These are phyloP conservation scores for Millerozyma acaciae DNA, from an alignment of 805 yeast species.

Conservation along the genomic window DNA sequence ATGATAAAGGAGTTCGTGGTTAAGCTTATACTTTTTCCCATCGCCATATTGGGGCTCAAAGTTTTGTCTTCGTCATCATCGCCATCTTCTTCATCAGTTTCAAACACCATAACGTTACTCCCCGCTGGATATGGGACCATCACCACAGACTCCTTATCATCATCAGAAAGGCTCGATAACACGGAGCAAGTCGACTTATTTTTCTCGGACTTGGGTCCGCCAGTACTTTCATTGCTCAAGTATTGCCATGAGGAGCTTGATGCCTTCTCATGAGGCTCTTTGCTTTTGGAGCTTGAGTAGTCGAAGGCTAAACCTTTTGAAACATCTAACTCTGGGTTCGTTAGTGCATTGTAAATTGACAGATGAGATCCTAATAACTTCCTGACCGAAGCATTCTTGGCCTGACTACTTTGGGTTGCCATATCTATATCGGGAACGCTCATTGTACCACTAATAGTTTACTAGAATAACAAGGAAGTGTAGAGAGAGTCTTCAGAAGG, in stretches of 20 bases:
- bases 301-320: too few species aligned
- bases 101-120: conserved; percentile 34
- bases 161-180: conserved; percentile 27
- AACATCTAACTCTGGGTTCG: conserved; percentile 39
- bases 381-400: conserved; percentile 5
- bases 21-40: conserved; percentile 3
- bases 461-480: too few species aligned
- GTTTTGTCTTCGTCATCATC: conserved; percentile 7
- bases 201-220: conserved; percentile 10
- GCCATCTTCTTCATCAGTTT: conserved; percentile 39
- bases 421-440: too few species aligned
- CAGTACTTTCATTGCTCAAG: conserved; percentile 19
- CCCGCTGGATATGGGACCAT: conserved; percentile 18
- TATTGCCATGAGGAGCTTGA: conserved; percentile 30
- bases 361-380: conserved; percentile 34
- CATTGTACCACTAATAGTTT: too few species aligned
- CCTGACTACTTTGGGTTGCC: too few species aligned
- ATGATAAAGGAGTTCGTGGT: conserved; percentile 28
- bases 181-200: conserved; percentile 10
- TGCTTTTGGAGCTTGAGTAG: conserved; percentile 3
- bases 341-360: conserved; percentile 36
- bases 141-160: conserved; percentile 19
- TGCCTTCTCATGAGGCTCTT: too few species aligned
- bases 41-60: conserved; percentile 1
- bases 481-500: too few species aligned